Evolutionary conservation across 1,139 yeast species (phyloP).

Genomic region (Saccharomyces hybrid): DNA sequence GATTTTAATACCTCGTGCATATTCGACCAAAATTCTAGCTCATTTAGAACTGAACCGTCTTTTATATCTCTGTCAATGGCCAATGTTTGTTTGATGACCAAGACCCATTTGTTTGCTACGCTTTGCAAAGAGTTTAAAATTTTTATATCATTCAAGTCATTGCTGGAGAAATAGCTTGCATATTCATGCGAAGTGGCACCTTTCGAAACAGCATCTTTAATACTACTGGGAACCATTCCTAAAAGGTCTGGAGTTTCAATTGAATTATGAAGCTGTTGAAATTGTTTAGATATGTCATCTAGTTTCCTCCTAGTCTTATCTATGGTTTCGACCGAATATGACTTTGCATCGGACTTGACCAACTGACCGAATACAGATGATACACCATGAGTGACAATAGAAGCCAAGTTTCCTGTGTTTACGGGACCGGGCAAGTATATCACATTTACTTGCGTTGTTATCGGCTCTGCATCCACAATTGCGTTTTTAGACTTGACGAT

Average conservation of each 20-base stretch:
- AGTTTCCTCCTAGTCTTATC: constrained; percentile 52
- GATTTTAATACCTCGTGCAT: constrained; percentile 55
- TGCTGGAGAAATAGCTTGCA: constrained; percentile 32
- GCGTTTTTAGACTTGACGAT: constrained; percentile 11
- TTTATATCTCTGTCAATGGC: constrained; percentile 43
- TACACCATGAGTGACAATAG: constrained; percentile 48
- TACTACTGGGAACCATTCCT: constrained; percentile 45
- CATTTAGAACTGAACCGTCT: constrained; percentile 60
- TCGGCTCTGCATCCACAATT: constrained; percentile 8
- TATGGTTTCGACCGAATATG: constrained; percentile 33
- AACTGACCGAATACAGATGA: constrained; percentile 46
- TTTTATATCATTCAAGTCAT: constrained; percentile 41
- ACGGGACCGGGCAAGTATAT: constrained; percentile 11
- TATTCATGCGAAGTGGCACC: constrained; percentile 29
- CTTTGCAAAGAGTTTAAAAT: constrained; percentile 61
- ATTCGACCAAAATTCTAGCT: constrained; percentile 71
- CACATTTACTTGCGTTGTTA: constrained; percentile 22
- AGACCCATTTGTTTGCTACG: constrained; percentile 67
- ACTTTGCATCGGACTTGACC: constrained; percentile 17
- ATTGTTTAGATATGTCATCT: constrained; percentile 58
- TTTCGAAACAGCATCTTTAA: constrained; percentile 36
- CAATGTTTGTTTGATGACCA: constrained; percentile 52
- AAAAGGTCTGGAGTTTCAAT: constrained; percentile 61
- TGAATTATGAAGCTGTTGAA: constrained; percentile 61
- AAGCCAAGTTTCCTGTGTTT: constrained; percentile 46